phyloP scores from a whole-genome alignment of 306 rosid genomes.

The Parietaria judaica region DNA sequence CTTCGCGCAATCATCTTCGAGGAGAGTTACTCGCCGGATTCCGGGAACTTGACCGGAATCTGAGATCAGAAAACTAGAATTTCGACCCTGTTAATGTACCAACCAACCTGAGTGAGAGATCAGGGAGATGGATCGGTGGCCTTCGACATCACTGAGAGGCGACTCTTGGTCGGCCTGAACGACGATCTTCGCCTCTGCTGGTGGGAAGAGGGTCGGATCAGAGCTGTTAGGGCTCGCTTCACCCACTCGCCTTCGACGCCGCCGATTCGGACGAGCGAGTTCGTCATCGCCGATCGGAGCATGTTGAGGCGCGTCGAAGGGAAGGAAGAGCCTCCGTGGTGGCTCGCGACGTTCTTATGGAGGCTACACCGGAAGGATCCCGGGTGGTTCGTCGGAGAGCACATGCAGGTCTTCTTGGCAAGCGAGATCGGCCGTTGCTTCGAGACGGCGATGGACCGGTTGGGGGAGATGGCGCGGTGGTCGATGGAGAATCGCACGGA shows the following conservation, averaged over 20 bases:
- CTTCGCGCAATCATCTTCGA: background rate
- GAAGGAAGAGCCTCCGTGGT: constrained; percentile 21
- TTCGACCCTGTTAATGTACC: constrained; percentile 27
- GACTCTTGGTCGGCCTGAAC: constrained; percentile 66
- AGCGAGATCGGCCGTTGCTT: constrained; percentile 45
- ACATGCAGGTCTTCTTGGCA: constrained; percentile 72
- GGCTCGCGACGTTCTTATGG: constrained; percentile 41
- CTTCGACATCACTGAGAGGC: constrained; percentile 64
- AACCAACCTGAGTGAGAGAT: constrained; percentile 40
- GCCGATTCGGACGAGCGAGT: constrained; percentile 81
- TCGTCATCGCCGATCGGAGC: constrained; percentile 97
- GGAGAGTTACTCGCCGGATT: constrained; percentile 17
- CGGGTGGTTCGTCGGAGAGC: constrained; percentile 86
- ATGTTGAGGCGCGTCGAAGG: constrained; percentile 61
- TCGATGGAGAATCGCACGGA: constrained; percentile 73
- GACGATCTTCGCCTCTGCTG: constrained; percentile 64
- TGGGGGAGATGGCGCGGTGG: constrained; percentile 70
- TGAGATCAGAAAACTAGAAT: constrained; percentile 28
- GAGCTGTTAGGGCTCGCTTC: constrained; percentile 67
- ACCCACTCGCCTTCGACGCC: constrained; percentile 97
- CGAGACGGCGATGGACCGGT: constrained; percentile 57
- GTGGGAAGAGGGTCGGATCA: constrained; percentile 89
- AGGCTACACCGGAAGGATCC: constrained; percentile 91
- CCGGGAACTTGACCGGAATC: constrained; percentile 25
- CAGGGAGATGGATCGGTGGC: constrained; percentile 22